phyloP scores from a whole-genome alignment of 2,329 filamentous ascomycete genomes.

The Colletotrichum sp. region DNA sequence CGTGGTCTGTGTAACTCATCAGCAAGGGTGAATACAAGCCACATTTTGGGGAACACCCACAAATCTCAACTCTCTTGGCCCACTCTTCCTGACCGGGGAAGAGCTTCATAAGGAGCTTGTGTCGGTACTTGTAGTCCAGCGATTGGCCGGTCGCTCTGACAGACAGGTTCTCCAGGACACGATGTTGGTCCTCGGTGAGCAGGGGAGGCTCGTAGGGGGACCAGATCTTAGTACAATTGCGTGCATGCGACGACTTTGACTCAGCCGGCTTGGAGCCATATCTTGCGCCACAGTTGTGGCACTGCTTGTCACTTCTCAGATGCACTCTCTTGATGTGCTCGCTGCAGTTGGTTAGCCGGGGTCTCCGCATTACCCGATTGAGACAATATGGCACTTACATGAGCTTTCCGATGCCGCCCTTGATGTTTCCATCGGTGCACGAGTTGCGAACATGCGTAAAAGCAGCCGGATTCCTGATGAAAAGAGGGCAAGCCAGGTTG shows the following conservation, averaged over 20 bases:
- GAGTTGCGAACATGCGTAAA: conserved; percentile 17
- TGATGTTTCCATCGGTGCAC: conserved; percentile 18
- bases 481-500: conserved; percentile 16
- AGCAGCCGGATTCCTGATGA: conserved; percentile 13
- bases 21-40: neutral
- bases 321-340: conserved; percentile 19
- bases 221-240: conserved; percentile 11
- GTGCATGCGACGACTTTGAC: conserved; percentile 16
- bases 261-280: conserved; percentile 14
- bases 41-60: neutral
- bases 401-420: conserved; percentile 18
- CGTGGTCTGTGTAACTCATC: neutral
- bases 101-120: conserved; percentile 19
- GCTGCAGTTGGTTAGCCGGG: neutral
- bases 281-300: conserved; percentile 16
- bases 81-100: conserved; percentile 18
- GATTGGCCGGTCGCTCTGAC: conserved; percentile 15
- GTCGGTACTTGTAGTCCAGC: conserved; percentile 16
- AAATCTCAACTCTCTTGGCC: conserved; percentile 15
- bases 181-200: conserved; percentile 10
- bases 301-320: conserved; percentile 19
- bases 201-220: conserved; percentile 8
- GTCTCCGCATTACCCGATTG: neutral
- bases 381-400: neutral
- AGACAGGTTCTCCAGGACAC: conserved; percentile 11